These are phyloP conservation scores for Capsicum rhomboideum DNA, from an alignment of 257 asterid species.

Conservation along the genomic window DNA sequence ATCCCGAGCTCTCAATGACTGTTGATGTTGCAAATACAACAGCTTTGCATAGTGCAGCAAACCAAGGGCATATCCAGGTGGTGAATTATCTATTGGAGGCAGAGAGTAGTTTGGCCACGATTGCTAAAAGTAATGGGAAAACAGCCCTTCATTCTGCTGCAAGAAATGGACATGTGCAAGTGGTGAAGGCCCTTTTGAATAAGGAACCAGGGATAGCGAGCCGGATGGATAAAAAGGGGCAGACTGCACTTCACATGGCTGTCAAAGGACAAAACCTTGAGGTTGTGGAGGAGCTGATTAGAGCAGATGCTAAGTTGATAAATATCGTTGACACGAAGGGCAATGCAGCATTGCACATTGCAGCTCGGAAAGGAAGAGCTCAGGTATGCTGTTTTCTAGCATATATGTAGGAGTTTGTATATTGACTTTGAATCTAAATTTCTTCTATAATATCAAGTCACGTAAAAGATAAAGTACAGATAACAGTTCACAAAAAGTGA, in stretches of 20 bases:
- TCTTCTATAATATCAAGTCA: neutral
- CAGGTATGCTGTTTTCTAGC: conserved; percentile 18
- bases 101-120: conserved; percentile 27
- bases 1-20: conserved; percentile 42
- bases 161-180: conserved; percentile 40
- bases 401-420: neutral
- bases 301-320: conserved; percentile 17
- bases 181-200: conserved; percentile 29
- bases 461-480: neutral
- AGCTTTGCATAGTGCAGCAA: conserved; percentile 39
- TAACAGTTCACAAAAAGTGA: neutral
- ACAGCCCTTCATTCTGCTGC: conserved; percentile 45
- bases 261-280: conserved; percentile 41
- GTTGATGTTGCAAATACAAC: conserved; percentile 38
- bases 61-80: conserved; percentile 33
- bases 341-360: conserved; percentile 34
- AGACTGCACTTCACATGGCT: conserved; percentile 49
- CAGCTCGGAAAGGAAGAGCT: conserved; percentile 36
- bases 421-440: neutral
- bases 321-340: conserved; percentile 36
- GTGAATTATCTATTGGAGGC: conserved; percentile 31
- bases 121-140: conserved; percentile 40
- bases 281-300: conserved; percentile 31
- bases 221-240: conserved; percentile 40
- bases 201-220: conserved; percentile 20